These are phyloP conservation scores for Colletotrichum neosansevieriae DNA, from an alignment of 2,329 filamentous ascomycete genomes.

Conservation along the genomic window DNA sequence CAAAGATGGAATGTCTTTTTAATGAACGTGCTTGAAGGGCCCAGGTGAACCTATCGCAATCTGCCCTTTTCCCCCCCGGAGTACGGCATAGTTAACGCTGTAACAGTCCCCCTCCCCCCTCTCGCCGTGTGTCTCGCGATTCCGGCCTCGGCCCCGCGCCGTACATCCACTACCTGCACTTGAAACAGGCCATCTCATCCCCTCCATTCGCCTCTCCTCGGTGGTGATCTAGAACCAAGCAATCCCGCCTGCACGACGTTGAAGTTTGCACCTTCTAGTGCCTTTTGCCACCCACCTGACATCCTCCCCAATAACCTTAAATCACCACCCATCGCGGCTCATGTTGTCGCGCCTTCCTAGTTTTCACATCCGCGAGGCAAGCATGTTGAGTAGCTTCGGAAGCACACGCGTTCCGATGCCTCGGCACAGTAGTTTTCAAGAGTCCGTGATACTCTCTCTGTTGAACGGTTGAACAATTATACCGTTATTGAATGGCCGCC, in stretches of 20 bases:
- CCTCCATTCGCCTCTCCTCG: constrained; percentile 16
- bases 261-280: constrained; percentile 4
- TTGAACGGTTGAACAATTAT: too few species aligned
- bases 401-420: not conserved
- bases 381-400: not conserved
- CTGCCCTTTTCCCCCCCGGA: too few species aligned
- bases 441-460: too few species aligned
- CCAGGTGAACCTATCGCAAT: too few species aligned
- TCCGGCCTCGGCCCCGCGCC: not conserved
- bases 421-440: not conserved
- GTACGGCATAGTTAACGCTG: not conserved
- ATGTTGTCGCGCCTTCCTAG: not conserved
- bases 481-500: too few species aligned
- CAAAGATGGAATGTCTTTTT: too few species aligned
- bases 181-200: constrained; percentile 36
- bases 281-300: too few species aligned
- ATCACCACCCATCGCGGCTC: not conserved
- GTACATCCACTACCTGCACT: constrained; percentile 6
- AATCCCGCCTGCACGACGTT: not conserved
- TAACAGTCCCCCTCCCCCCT: not conserved
- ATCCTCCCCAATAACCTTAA: constrained; percentile 16
- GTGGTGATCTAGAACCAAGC: constrained; percentile 11
- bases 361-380: too few species aligned
- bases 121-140: not conserved
- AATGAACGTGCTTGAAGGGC: too few species aligned